Evolutionary conservation across 345 rosid species (phyloP).

Genomic region (Populus pruinosa): DNA sequence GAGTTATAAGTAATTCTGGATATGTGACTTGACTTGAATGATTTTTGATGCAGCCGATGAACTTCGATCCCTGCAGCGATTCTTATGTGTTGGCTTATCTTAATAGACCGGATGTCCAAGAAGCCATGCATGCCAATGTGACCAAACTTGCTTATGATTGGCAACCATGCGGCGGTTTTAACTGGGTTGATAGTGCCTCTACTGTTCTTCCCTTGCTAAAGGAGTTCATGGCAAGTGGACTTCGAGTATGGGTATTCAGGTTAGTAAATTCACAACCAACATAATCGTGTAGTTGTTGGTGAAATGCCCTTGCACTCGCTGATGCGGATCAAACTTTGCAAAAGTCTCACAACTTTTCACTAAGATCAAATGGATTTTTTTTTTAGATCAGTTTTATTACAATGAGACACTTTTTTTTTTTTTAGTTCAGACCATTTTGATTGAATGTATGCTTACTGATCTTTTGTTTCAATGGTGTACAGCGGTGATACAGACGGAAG

Average conservation of each 20-base stretch:
- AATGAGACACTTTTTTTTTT: no score
- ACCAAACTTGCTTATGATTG: conserved; percentile 60
- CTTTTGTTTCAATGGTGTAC: conserved; percentile 13
- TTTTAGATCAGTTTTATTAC: neutral
- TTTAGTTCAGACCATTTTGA: no score
- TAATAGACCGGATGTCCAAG: conserved; percentile 68
- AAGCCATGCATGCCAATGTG: conserved; percentile 71
- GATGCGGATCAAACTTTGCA: no score
- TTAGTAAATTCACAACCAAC: neutral
- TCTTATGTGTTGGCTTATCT: conserved; percentile 58
- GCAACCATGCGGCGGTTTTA: conserved; percentile 61
- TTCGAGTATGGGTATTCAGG: conserved; percentile 74
- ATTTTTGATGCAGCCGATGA: conserved; percentile 29
- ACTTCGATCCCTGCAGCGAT: conserved; percentile 71
- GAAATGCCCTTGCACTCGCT: no score
- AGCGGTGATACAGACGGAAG: conserved; percentile 86
- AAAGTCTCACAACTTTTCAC: no score
- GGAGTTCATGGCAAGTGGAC: conserved; percentile 46
- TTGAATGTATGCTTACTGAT: no score
- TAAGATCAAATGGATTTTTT: no score
- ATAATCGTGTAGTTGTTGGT: no score
- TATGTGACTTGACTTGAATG: neutral
- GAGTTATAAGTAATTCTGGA: no score
- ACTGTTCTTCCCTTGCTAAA: conserved; percentile 53
- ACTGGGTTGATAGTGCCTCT: conserved; percentile 65